Base-by-base conservation (phyloP, 352 stramenopile genomes). In the Globisporangium takayamanum region DNA sequence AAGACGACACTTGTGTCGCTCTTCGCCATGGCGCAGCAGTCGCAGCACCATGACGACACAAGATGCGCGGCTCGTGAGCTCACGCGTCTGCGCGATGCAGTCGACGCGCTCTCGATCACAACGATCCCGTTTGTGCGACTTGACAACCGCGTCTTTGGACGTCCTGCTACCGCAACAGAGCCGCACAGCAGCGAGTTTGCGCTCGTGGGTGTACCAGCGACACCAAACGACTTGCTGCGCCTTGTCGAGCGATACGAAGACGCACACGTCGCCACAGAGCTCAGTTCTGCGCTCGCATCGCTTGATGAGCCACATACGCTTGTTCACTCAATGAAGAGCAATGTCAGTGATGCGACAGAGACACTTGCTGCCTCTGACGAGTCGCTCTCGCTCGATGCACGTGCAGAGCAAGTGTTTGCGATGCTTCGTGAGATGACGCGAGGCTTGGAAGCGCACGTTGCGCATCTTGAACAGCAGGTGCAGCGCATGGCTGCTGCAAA, bases 401-500 rank as follows among this genome's bases (percentile, higher is more conserved):
- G 68, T 16, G 69, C 69, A 5, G 55, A 53, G 30, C 59, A 53
- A 2, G 66, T 74, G 7, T 76, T 76, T 50, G 63, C 66, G 11
- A 55, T 60, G 66, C 66, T 76, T 15, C 62, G 61, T 0, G 48
- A 67, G 20, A 69, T 57, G 2, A 68, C 63, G 5, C 46, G 67
- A 20, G 55, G 62, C 2, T 46, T 76, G 22, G 59, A 73, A 33
- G 45, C 53, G 5, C 69, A 80, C 53, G 69, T 80, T 2, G 50
- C 62, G 1, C 55, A 57, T 8, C 54, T 80, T 0, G 66, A 73
- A 37, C 28, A 51, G 14, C 63, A 76, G 55, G 69, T 76, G 12
- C 46, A 52, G 0, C 41, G 45, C 15, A 67, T 73, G 55, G 51
- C 67, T 0, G 0, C 61, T 1, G 69, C 59, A 5, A 71, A 70